Conservation (phyloP, 768 basidiomycete species). For the Tylopilus felleus region DNA sequence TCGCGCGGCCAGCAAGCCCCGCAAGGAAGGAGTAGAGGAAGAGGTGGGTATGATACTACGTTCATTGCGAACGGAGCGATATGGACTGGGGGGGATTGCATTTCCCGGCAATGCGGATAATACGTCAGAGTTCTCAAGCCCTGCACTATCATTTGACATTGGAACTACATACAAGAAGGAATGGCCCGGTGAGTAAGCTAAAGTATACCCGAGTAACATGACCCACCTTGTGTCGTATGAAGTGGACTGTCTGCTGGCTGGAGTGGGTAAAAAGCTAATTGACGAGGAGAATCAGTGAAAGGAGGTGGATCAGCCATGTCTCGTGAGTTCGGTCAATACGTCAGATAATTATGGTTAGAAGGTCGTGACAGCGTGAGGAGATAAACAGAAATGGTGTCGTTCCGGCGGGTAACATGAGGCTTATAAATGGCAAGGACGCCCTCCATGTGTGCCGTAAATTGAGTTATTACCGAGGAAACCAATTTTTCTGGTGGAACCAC, state of each 20-base stretch:
- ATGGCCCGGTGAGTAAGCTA: neutral
- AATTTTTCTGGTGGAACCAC: neutral
- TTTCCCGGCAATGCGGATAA: conserved; percentile 38
- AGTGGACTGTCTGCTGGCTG: conserved; percentile 2
- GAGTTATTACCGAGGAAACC: neutral
- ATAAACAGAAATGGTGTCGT: neutral
- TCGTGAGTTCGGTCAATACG: neutral
- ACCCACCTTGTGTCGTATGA: conserved; percentile 12
- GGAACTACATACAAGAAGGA: conserved; percentile 5
- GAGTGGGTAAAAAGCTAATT: neutral
- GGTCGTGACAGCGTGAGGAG: conserved; percentile 10
- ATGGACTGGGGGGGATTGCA: conserved; percentile 33
- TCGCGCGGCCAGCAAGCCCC: conserved; percentile 22
- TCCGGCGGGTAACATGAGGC: neutral
- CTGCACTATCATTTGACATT: conserved; percentile 19
- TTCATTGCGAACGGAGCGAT: conserved; percentile 31
- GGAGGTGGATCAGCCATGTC: conserved; percentile 20
- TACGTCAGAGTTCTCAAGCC: conserved; percentile 44
- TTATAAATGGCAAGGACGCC: conserved; percentile 15
- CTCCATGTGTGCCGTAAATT: conserved; percentile 6
- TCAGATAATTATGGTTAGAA: conserved; percentile 5
- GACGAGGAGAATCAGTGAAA: conserved; percentile 20
- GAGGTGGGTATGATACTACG: conserved; percentile 40
- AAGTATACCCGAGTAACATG: neutral
- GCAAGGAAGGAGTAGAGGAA: conserved; percentile 41